These are phyloP conservation scores for Suillus occidentalis DNA, from an alignment of 768 basidiomycete species.

Conservation along the genomic window DNA sequence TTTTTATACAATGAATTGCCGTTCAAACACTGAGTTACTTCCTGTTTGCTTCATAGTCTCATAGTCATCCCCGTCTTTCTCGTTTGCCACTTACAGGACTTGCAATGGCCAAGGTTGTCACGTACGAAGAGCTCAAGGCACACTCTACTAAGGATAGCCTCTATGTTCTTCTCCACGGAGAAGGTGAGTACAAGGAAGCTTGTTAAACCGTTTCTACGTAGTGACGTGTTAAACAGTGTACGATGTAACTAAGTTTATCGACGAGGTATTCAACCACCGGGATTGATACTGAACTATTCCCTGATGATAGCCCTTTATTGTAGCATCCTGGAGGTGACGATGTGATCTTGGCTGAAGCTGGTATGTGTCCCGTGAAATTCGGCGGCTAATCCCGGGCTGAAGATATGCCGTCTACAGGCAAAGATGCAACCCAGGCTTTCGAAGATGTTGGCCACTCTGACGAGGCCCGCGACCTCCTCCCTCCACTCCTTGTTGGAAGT, in stretches of 20 bases:
- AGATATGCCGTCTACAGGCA: constrained; percentile 51
- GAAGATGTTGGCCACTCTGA: constrained; percentile 99
- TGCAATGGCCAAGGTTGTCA: constrained; percentile 53
- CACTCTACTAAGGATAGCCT: constrained; percentile 75
- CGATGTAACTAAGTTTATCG: constrained; percentile 89
- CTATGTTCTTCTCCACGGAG: constrained; percentile 81
- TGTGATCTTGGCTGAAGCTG: constrained; percentile 90
- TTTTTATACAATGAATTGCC: constrained; percentile 10
- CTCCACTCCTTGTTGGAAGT: constrained; percentile 76
- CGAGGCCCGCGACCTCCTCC: constrained; percentile 87
- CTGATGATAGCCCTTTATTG: neutral
- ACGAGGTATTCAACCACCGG: constrained; percentile 62
- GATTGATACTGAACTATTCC: too few relatives aligned
- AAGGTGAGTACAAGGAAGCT: constrained; percentile 50
- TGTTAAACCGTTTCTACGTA: neutral
- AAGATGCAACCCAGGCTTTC: constrained; percentile 97
- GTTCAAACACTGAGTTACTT: constrained; percentile 14
- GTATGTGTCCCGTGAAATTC: constrained; percentile 46
- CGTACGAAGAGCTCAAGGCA: constrained; percentile 74
- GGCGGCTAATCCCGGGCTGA: neutral
- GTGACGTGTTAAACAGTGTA: constrained; percentile 61
- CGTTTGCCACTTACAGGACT: constrained; percentile 15
- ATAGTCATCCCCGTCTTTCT: constrained; percentile 13
- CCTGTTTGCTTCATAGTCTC: constrained; percentile 28
- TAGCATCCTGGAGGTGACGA: constrained; percentile 99